Base-by-base conservation (phyloP, 2,329 filamentous ascomycete genomes). In the Penicillium rolfsii region DNA sequence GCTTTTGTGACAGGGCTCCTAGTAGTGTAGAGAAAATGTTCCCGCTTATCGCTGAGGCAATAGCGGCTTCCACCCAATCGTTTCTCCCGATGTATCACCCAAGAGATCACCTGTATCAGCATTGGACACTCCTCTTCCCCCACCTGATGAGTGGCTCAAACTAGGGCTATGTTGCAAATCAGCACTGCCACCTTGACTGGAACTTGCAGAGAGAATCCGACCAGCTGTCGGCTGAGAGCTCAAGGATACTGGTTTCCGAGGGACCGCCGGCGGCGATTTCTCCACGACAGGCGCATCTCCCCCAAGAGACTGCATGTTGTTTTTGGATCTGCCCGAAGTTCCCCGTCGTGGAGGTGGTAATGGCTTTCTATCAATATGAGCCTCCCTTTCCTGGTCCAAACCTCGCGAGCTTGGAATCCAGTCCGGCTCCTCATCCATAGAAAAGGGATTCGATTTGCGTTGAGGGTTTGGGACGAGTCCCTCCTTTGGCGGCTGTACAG, bases 371-470 rank as follows among this genome's bases (percentile, higher is more conserved):
- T 52, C 55, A 36, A 61, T 46, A 33, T 50, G 55, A 52, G 55
- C n/a, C 45, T 58, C 63, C 36, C 61, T 66, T 26, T 59, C 58
- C 56, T 65, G 60, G 41, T 36, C 60, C 26, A 38, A 57, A 35
- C 59, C 54, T 8, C 28, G 49, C 26, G 67, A 58, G n/a, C 69
- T 60, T 36, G 71, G 57, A 26, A 96, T 87, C 95, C 95, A 98
- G 70, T 97, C 93, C 9, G 89, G 86, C 74, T 96, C 91, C 35
- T 89, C 83, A 1, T 85, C 88, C 0, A 84, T 81, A 1, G 83
- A 84, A 74, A 96, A 98, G 0, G 95, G 95, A 70, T 98, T 98
- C 0, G 90, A 86, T 12, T 87, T 86, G 52, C 91, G 86, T 35
- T 86, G 84, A 1, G 89, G 86, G 73, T 97, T 97, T 24, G 91